Evolutionary conservation across 2,329 filamentous ascomycete genomes (phyloP).

Genomic region (Periconia sp.): DNA sequence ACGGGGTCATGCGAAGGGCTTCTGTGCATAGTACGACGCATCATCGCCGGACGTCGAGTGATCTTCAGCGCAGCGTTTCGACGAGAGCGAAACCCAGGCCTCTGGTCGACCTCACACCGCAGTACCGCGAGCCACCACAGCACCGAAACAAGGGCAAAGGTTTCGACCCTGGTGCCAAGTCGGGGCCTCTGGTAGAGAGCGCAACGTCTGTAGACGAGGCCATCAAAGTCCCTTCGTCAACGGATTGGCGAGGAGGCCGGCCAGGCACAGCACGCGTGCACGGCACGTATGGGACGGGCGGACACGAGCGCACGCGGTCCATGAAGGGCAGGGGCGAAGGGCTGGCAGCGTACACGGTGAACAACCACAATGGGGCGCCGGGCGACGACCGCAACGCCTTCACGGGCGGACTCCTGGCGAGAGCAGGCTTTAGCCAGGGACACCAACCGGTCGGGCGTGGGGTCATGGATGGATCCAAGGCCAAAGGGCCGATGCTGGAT

Average conservation of each 20-base stretch:
- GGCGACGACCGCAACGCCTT: conserved; percentile 43
- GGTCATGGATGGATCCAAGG: conserved; percentile 49
- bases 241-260: conserved; percentile 46
- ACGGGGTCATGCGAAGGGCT: conserved; percentile 29
- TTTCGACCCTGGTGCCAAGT: conserved; percentile 36
- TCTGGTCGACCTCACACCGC: conserved; percentile 67
- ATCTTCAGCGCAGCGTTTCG: conserved; percentile 52
- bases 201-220: conserved; percentile 49
- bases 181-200: conserved; percentile 49
- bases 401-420: conserved; percentile 48
- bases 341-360: conserved; percentile 34
- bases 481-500: conserved; percentile 50
- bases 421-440: conserved; percentile 44
- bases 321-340: conserved; percentile 39
- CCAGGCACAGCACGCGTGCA: conserved; percentile 27
- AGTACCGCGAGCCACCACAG: conserved; percentile 65
- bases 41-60: conserved; percentile 35
- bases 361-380: conserved; percentile 33
- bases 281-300: too few relatives aligned
- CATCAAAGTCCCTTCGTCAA: conserved; percentile 45
- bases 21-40: conserved; percentile 31
- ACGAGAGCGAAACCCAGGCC: conserved; percentile 56
- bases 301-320: conserved; percentile 33
- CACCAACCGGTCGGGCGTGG: conserved; percentile 31
- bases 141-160: conserved; percentile 58